Evolutionary conservation across 192 early-diverging fungal genomes (phyloP).

Genomic region (Spizellomyces sp.): DNA sequence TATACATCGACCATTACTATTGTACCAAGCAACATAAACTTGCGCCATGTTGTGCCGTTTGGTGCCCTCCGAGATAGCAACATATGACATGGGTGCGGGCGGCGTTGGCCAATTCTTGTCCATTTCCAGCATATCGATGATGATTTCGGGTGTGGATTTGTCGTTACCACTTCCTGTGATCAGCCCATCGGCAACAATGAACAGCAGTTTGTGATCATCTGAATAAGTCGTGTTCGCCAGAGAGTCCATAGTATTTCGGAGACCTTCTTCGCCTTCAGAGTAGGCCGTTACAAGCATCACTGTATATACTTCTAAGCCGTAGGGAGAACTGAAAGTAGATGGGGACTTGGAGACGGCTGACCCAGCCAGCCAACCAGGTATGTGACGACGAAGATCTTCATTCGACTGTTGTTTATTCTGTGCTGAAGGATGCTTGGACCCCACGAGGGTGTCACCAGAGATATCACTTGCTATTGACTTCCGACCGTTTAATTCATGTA

Average conservation of each 20-base stretch:
- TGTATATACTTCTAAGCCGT: constrained; percentile 41
- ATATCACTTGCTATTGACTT: not conserved
- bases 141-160: constrained; percentile 83
- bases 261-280: constrained; percentile 67
- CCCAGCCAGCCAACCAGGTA: not conserved
- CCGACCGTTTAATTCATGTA: not conserved
- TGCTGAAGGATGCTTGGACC: not conserved
- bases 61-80: constrained; percentile 88
- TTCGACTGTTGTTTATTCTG: not conserved
- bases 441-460: not conserved
- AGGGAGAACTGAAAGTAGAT: constrained; percentile 14
- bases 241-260: constrained; percentile 81
- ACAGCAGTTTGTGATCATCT: constrained; percentile 84
- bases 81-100: constrained; percentile 47
- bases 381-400: not conserved
- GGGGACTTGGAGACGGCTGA: not conserved
- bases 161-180: constrained; percentile 72
- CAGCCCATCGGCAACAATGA: constrained; percentile 86
- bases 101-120: constrained; percentile 47
- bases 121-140: constrained; percentile 72
- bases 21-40: constrained; percentile 58
- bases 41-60: constrained; percentile 94
- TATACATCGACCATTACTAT: constrained; percentile 37
- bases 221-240: constrained; percentile 83
- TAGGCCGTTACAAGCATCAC: constrained; percentile 93